A percentile compares a stretch with the other conserved stretches of the same genome.
Conservation (phyloP, 441 rosid species). For the Croton setiger region DNA sequence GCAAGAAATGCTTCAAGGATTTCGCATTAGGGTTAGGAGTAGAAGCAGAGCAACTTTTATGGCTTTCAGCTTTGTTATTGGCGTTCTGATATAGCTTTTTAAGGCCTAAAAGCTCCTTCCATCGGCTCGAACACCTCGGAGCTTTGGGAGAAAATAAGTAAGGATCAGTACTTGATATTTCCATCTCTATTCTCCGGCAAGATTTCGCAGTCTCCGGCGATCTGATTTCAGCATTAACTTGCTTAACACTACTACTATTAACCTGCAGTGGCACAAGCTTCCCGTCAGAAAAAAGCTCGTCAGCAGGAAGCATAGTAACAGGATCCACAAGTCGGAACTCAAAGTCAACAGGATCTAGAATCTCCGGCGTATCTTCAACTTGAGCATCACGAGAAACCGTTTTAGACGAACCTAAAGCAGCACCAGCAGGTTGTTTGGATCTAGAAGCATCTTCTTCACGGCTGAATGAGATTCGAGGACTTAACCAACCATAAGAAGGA, state of each 20-base stretch:
- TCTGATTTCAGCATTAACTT: slow-evolving; percentile 22
- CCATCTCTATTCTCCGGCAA: slow-evolving; percentile 40
- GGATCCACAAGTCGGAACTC: slow-evolving; percentile 81
- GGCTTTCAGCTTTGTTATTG: slow-evolving; percentile 20
- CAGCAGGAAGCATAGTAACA: slow-evolving; percentile 76
- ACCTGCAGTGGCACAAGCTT: slow-evolving; percentile 71
- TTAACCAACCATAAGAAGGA: slow-evolving; percentile 47
- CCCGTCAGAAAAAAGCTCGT: slow-evolving; percentile 82
- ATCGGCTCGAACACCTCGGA: slow-evolving; percentile 82
- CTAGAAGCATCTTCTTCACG: slow-evolving; percentile 30
- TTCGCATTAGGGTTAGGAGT: slow-evolving; percentile 21
- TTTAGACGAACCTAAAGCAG: slow-evolving; percentile 11
- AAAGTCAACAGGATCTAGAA: slow-evolving; percentile 48
- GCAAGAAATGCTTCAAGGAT: slow-evolving; percentile 61
- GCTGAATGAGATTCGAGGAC: slow-evolving; percentile 51
- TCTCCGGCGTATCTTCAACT: slow-evolving; percentile 29
- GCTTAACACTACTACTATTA: slow-evolving; percentile 18
- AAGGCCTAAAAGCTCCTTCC: slow-evolving; percentile 80
- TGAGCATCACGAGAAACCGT: neutral
- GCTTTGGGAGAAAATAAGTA: slow-evolving; percentile 70
- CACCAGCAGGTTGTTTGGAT: slow-evolving; percentile 12
- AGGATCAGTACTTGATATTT: slow-evolving; percentile 38
- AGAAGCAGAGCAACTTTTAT: slow-evolving; percentile 17
- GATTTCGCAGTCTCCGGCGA: slow-evolving; percentile 31
- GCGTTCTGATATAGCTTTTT: slow-evolving; percentile 53